Percentiles rank a stretch among this genome's conserved stretches.
Conservation (phyloP, 2,329 filamentous ascomycete genomes). For the Volutella citrinella region DNA sequence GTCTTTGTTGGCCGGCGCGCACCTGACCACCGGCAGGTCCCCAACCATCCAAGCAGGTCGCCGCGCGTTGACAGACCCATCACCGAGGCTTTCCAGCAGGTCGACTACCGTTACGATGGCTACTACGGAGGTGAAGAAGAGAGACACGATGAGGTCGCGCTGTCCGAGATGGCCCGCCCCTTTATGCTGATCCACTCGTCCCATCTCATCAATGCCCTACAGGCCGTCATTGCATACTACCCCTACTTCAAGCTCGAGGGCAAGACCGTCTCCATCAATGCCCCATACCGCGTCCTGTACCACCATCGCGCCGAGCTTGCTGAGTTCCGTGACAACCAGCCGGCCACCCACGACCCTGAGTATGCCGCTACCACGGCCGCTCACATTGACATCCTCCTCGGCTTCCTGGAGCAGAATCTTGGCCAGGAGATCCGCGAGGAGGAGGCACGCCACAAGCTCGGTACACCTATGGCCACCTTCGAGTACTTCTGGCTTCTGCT, state of each 20-base stretch:
- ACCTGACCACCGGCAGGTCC: constrained; percentile 6
- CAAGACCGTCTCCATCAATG: constrained; percentile 36
- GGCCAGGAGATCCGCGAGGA: constrained; percentile 39
- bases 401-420: constrained; percentile 39
- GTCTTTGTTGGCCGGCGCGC: constrained; percentile 25
- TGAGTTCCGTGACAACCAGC: constrained; percentile 40
- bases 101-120: constrained; percentile 23
- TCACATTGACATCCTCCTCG: constrained; percentile 45
- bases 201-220: constrained; percentile 45
- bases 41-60: too few relatives aligned
- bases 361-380: constrained; percentile 38
- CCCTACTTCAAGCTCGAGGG: constrained; percentile 37
- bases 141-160: constrained; percentile 21
- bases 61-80: constrained; percentile 30
- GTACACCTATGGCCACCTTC: constrained; percentile 40
- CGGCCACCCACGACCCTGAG: constrained; percentile 36
- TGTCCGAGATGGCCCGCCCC: constrained; percentile 29
- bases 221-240: constrained; percentile 47
- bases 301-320: constrained; percentile 44
- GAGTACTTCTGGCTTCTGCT: constrained; percentile 45
- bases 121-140: constrained; percentile 22
- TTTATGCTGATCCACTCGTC: constrained; percentile 43
- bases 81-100: constrained; percentile 24
- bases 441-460: constrained; percentile 35
- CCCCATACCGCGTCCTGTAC: constrained; percentile 47